Evolutionary conservation across 768 basidiomycete species (phyloP).

Genomic region (Termitomyces sp.): DNA sequence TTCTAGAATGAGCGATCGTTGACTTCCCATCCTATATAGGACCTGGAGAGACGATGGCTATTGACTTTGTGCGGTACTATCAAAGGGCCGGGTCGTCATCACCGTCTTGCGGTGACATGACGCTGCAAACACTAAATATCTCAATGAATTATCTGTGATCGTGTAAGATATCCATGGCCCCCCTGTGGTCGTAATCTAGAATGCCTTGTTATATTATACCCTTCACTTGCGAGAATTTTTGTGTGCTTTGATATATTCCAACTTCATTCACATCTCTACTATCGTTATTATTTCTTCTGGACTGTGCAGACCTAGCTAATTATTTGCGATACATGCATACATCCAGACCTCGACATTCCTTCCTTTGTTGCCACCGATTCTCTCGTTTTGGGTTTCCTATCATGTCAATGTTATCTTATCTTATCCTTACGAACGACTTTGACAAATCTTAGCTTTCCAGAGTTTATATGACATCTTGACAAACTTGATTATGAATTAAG

Average conservation of each 20-base stretch:
- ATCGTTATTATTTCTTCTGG: neutral
- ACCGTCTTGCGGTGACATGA: neutral
- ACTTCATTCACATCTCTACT: too few species aligned
- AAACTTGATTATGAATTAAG: too few species aligned
- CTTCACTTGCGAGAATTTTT: neutral
- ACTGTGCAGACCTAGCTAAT: neutral
- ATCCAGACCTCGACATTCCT: neutral
- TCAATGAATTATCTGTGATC: neutral
- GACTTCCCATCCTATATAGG: neutral
- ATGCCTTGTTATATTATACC: neutral
- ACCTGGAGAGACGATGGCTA: neutral
- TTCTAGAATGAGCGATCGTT: neutral
- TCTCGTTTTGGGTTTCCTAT: too few species aligned
- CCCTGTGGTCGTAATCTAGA: too few species aligned
- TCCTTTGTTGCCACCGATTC: neutral
- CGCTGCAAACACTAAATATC: neutral
- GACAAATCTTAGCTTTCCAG: too few species aligned
- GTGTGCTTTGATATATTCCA: neutral
- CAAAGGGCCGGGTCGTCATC: neutral
- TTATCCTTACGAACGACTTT: too few species aligned
- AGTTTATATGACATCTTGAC: too few species aligned
- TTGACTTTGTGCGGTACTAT: conserved; percentile 17
- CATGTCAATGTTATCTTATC: too few species aligned
- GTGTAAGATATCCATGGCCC: neutral
- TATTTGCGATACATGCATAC: neutral